Conservation (phyloP, 1,284 basidiomycete species). For the Stygiomarasmius scandens region DNA sequence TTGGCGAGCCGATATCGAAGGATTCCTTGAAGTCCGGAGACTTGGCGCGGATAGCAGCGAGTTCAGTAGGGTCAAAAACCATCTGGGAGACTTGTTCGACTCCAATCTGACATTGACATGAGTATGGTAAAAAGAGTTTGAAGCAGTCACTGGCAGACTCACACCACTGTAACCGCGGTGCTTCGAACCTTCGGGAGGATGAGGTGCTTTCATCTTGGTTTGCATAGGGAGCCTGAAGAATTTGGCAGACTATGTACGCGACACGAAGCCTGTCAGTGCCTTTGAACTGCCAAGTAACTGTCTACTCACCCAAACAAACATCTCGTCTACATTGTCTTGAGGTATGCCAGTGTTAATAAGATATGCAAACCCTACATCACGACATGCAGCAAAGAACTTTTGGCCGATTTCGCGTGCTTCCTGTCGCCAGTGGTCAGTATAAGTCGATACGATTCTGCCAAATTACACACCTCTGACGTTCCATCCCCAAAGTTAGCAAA, state of each 20-base stretch:
- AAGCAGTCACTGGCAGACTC: not conserved
- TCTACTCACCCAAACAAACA: conserved; percentile 52
- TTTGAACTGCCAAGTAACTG: not conserved
- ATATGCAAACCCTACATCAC: conserved; percentile 61
- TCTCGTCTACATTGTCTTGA: conserved; percentile 45
- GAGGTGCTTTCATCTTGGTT: conserved; percentile 57
- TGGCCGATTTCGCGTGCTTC: conserved; percentile 51
- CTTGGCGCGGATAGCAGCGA: conserved; percentile 36
- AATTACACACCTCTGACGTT: conserved; percentile 20
- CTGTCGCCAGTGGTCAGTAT: conserved; percentile 35
- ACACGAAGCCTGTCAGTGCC: not conserved
- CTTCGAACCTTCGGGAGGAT: conserved; percentile 54
- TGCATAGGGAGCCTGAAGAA: conserved; percentile 57
- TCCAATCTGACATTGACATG: conserved; percentile 47
- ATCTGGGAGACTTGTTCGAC: conserved; percentile 49
- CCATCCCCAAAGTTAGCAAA: conserved; percentile 55
- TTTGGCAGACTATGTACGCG: conserved; percentile 40
- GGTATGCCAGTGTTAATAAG: conserved; percentile 58
- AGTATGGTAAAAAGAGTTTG: conserved; percentile 37
- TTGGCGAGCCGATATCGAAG: conserved; percentile 57
- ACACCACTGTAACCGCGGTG: conserved; percentile 46
- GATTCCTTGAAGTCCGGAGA: conserved; percentile 58
- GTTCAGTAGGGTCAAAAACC: conserved; percentile 41
- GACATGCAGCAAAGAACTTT: conserved; percentile 49
- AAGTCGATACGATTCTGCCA: not conserved